Base-by-base conservation (phyloP, 352 stramenopile species). In the Pythium dissotocum region DNA sequence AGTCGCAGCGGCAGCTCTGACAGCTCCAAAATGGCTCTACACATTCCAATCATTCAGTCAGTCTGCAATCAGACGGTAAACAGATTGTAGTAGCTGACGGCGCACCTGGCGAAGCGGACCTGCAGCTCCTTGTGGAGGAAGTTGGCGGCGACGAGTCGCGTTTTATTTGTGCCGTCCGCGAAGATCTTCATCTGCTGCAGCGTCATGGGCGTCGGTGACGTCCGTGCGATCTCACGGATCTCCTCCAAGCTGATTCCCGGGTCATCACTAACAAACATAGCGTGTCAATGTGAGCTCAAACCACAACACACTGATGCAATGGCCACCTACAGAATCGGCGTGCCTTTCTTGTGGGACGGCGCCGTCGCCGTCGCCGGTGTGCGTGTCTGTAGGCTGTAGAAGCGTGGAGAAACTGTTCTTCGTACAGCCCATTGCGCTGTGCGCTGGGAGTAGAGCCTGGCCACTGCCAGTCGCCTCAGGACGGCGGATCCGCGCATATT, bases 41-140 rank as follows among this genome's bases (percentile, higher is more conserved):
- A 40, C 2, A 30, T 21, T 26, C 10, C 42, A 40, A 21, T 32
- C 28, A 30, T 30, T 30, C 28, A 30, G 28, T 30, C 28, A 30
- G 28, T 30, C 28, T 30, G 28, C 28, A 30, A 30, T 30, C 28
- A 30, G 58, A 44, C 58, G 10, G 4, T 18, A 44, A 12, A 44
- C 10, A 40, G 8, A 12, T 2, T 12, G 12, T 9, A 3, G 16
- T 16, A 53, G 6, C 13, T 14, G n/a, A 32, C 14, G 24, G 8
- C 57, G 9, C 65, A 87, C 79, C 82, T 77, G 60, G 87, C 83
- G 60, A 92, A 93, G 42, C 87, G 83, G 32, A 88, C 81, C 60
- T 89, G 83, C 26, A 94, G 82, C 71, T 94, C 87, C 42, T 87
- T 87, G 67, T 93, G 87, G 48, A 94, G 71, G 62, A 94, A 94